Conservation (phyloP, 805 yeast species). For the Hanseniaspora singularis region DNA sequence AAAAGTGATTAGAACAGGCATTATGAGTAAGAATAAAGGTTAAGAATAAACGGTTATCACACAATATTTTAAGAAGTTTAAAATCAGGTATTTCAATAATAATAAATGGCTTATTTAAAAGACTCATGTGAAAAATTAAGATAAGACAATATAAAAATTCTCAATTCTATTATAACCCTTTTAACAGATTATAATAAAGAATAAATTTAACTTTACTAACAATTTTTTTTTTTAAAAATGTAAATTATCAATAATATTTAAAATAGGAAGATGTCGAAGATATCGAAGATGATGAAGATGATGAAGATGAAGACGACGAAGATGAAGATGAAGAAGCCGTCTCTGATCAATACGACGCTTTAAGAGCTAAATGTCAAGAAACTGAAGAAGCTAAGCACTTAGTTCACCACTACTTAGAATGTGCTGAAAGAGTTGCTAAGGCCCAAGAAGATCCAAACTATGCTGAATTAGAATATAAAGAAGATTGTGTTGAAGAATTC, state of each 20-base stretch:
- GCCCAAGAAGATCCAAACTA: constrained; percentile 77
- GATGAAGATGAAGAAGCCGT: constrained; percentile 60
- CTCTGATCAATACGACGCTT: constrained; percentile 51
- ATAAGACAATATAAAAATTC: too few species aligned
- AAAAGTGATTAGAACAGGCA: too few species aligned
- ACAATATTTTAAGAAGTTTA: too few species aligned
- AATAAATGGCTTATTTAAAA: too few species aligned
- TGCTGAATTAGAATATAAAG: constrained; percentile 70
- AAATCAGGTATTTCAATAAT: too few species aligned
- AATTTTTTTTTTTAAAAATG: background rate
- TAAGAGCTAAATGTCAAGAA: constrained; percentile 58
- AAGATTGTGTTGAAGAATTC: constrained; percentile 96
- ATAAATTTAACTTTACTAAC: too few species aligned
- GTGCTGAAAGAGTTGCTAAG: constrained; percentile 87
- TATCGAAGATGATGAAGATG: constrained; percentile 30
- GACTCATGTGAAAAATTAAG: too few species aligned
- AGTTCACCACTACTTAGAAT: constrained; percentile 84
- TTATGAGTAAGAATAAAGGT: too few species aligned
- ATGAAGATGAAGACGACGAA: constrained; percentile 47
- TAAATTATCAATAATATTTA: constrained; percentile 19
- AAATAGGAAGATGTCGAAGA: constrained; percentile 28
- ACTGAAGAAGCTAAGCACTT: constrained; percentile 56
- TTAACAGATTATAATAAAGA: too few species aligned
- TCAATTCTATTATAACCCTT: too few species aligned
- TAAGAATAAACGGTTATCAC: too few species aligned